Evolutionary conservation across 306 rosid genomes (phyloP).

Genomic region (Prunus dulcis): DNA sequence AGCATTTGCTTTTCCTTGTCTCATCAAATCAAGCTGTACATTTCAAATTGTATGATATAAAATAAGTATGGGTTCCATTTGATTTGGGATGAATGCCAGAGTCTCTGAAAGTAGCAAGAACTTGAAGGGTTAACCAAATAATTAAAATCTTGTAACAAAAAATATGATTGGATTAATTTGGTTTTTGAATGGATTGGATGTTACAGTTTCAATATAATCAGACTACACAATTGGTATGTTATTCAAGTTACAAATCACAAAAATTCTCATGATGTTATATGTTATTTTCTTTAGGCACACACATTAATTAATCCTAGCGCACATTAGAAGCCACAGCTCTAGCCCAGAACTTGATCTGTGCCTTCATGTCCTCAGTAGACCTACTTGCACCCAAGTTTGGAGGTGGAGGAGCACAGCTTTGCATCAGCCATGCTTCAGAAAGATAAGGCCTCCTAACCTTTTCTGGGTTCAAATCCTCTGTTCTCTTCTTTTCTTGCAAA

Average conservation of each 20-base stretch:
- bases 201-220: not conserved
- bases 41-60: no score
- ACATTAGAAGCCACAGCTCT: slow-evolving; percentile 80
- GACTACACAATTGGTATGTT: not conserved
- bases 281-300: no score
- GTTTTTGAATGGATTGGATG: slow-evolving; percentile 1
- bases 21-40: no score
- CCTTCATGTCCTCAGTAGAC: slow-evolving; percentile 66
- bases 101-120: no score
- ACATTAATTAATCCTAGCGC: slow-evolving; percentile 28
- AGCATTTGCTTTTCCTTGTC: no score
- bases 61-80: no score
- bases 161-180: not conserved
- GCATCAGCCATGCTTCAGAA: slow-evolving; percentile 83
- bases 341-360: slow-evolving; percentile 90
- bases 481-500: slow-evolving; percentile 47
- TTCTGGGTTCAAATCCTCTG: slow-evolving; percentile 44
- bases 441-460: slow-evolving; percentile 71
- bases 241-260: slow-evolving; percentile 3
- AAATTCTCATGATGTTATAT: not conserved
- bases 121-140: no score
- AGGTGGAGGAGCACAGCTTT: slow-evolving; percentile 52
- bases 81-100: no score
- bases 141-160: not conserved
- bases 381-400: slow-evolving; percentile 50